Evolutionary conservation across 1,284 basidiomycete genomes (phyloP), one percentile per base, ranked within the genome.

Genomic region (Puccinia triticina): DNA sequence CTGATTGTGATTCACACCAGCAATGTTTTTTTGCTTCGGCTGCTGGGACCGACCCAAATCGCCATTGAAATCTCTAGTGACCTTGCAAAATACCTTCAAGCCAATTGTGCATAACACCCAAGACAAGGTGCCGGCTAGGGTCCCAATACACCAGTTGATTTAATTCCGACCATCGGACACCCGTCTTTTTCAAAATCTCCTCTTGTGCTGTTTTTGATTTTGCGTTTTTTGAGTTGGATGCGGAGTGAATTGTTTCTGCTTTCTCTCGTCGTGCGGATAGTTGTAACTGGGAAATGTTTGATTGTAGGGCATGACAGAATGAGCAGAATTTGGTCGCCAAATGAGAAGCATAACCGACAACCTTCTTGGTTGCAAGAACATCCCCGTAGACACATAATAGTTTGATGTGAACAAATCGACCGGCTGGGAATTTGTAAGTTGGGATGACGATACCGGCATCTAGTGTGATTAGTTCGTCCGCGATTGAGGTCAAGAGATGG

Each of bases 71-170:
- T 8, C 67, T 21, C 21, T 59, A 80, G 55, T 71, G 64, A 29
- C n/a, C 23, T 32, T 72, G 66, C 0, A 80, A 46, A 37, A 72
- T 29, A 5, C 67, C 67, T 80, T 72, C 18, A 29, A 72, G 29
- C 77, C 77, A 80, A 34, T 71, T 80, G 50, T 80, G 77, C 77
- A 80, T 57, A 16, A 80, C 32, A 5, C 77, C 48, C 8, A 80
- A 43, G 29, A 67, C 61, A 16, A 80, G 21, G 37, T 80, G 77
- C 16, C 34, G 40, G 1, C 16, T 43, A 26, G 77, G 77, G 69
- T 80, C 53, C 50, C 77, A 72, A 29, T 78, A 78, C 7, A 4
- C 12, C 7, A 78, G 48, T 4, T 46, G 76, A 23, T 66, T 78
- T 14, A 78, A 53, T 67, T 78, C 76, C 21, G 76, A 78, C 76